phyloP scores from a whole-genome alignment of 768 basidiomycete species.

The Panaeolus papilionaceus region DNA sequence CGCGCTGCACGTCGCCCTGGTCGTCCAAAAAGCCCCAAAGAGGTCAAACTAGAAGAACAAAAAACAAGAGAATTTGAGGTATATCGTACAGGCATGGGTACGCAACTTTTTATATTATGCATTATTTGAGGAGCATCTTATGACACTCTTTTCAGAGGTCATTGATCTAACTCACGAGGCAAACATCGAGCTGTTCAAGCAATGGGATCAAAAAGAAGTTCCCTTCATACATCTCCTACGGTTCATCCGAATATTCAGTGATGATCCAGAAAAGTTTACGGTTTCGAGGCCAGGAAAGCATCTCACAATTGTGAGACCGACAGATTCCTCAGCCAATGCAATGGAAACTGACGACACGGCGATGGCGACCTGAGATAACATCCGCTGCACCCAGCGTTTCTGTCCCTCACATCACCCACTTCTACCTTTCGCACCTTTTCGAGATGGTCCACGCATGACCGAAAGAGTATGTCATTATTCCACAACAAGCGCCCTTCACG shows the following conservation, averaged over 20 bases:
- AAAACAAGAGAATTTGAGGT: slow-evolving; percentile 71
- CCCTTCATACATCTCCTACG: slow-evolving; percentile 75
- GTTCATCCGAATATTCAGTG: slow-evolving; percentile 77
- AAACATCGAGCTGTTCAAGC: slow-evolving; percentile 73
- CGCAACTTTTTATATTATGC: slow-evolving; percentile 30
- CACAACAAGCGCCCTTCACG: neutral
- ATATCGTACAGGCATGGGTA: slow-evolving; percentile 85
- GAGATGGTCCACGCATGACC: neutral
- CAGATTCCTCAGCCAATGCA: slow-evolving; percentile 2
- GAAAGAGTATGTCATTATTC: neutral
- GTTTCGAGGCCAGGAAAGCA: slow-evolving; percentile 72
- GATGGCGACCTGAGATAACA: neutral
- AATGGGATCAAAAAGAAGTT: slow-evolving; percentile 80
- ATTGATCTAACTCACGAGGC: slow-evolving; percentile 77
- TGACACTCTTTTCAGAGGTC: slow-evolving; percentile 57
- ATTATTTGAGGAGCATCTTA: slow-evolving; percentile 10
- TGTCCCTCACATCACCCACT: neutral
- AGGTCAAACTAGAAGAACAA: slow-evolving; percentile 72
- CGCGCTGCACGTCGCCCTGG: slow-evolving; percentile 69
- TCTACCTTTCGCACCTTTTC: neutral
- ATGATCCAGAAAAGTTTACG: slow-evolving; percentile 48
- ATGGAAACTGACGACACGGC: slow-evolving; percentile 21
- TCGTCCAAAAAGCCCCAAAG: slow-evolving; percentile 73
- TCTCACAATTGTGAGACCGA: slow-evolving; percentile 33
- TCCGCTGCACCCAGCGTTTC: neutral